Base-by-base conservation (phyloP, 2,329 filamentous ascomycete genomes). In the Pseudogymnoascus sp. region DNA sequence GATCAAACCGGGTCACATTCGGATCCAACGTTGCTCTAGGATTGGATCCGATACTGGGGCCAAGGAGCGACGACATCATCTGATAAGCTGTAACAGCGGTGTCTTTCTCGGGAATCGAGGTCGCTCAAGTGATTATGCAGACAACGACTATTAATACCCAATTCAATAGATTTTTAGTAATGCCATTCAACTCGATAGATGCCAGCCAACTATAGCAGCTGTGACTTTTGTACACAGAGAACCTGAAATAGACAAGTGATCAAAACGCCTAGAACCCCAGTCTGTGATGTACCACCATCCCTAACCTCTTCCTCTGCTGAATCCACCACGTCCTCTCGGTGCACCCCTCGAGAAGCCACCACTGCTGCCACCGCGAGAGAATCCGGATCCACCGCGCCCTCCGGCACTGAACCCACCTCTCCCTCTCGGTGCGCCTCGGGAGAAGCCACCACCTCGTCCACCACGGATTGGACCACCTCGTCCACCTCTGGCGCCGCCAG, bases 401-500 rank as follows among this genome's bases (percentile, higher is more conserved):
- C 72, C 69, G 42, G 74, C 74, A 63, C 75, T 77, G 69, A 78
- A 77, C 14, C 79, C 79, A 66, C 82, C 81, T 67, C 81, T 75
- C 52, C 83, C 82, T 22, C 83, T 76, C 49, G 80, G 79, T 55
- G 78, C 79, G 60, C 83, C 82, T 67, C 83, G 75, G 11, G 58
- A 60, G 58, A 60, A 60, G 52, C 72, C 67, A 63, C 76, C 70
- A 61, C 75, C 75, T 64, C 78, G 72, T 60, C 78, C 72, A 60
- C 75, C 69, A 61, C 78, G 75, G 64, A 75, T 74, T 45, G 75
- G 71, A 66, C 72, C 79, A 59, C 79, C 79, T 67, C 78, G 71
- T 30, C 75, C 74, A 63, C 79, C 77, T 67, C 79, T 76, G 59
- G 79, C 82, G 66, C 88, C 88, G 68, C 86, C 87, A 52, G 84